Conservation (phyloP, 1,139 yeast genomes). For the Geotrichum klebahnii region DNA sequence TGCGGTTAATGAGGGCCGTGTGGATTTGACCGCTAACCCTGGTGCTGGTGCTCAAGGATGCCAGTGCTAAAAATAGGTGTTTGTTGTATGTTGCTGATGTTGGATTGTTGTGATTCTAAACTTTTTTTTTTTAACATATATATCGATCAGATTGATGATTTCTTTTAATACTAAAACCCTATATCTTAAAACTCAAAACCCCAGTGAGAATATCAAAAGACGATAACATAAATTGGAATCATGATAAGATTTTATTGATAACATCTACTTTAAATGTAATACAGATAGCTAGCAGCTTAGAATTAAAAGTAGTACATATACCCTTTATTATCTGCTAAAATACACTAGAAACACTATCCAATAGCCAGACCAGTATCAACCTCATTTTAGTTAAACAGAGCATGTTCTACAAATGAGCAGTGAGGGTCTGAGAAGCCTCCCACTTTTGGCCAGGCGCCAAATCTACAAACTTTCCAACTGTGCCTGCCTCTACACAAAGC, state of each 20-base stretch:
- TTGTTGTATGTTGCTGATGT: not conserved
- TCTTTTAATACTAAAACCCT: too few relatives aligned
- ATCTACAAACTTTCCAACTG: constrained; percentile 62
- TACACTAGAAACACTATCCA: too few relatives aligned
- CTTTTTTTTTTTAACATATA: not conserved
- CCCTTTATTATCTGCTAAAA: too few relatives aligned
- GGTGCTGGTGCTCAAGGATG: constrained; percentile 9
- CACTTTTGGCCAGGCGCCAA: constrained; percentile 68
- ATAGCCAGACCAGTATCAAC: too few relatives aligned
- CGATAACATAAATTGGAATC: too few relatives aligned
- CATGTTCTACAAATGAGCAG: constrained; percentile 1
- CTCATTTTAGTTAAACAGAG: not conserved
- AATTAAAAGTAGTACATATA: too few relatives aligned
- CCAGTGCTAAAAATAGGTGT: constrained; percentile 6
- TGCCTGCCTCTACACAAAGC: constrained; percentile 94
- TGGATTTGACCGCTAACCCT: constrained; percentile 16
- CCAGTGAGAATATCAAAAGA: too few relatives aligned
- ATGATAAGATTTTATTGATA: too few relatives aligned
- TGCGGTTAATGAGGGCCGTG: constrained; percentile 15
- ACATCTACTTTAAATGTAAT: too few relatives aligned
- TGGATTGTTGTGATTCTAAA: not conserved
- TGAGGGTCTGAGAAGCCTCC: constrained; percentile 55
- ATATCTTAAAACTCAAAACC: too few relatives aligned
- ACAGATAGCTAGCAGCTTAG: too few relatives aligned
- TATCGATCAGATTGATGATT: too few relatives aligned